Evolutionary conservation across 23 red algal species (phyloP).

Genomic region (Agarophyton chilense): DNA sequence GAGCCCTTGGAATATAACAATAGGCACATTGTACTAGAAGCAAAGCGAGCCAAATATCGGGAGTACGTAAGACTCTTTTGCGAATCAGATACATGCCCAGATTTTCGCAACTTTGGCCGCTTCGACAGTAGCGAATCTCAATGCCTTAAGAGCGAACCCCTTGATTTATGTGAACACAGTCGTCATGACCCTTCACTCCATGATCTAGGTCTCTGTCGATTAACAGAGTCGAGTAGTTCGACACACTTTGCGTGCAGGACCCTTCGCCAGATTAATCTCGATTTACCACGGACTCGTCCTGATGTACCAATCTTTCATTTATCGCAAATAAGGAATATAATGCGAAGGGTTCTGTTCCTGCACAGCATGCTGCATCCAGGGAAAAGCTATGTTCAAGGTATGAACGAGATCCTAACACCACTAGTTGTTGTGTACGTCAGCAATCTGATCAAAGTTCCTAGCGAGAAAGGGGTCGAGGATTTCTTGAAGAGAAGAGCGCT

Average conservation of each 20-base stretch:
- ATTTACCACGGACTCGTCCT: conserved; percentile 89
- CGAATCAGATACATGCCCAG: neutral
- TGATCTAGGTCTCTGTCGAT: neutral
- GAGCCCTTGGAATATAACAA: conserved; percentile 40
- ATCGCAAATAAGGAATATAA: conserved; percentile 32
- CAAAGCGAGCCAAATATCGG: conserved; percentile 60
- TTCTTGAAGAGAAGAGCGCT: conserved; percentile 21
- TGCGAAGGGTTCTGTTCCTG: conserved; percentile 84
- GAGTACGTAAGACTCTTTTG: conserved; percentile 36
- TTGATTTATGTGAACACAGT: neutral
- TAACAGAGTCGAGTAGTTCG: neutral
- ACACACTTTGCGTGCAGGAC: conserved; percentile 1
- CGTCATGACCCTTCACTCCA: neutral
- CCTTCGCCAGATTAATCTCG: conserved; percentile 85
- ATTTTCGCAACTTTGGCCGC: neutral
- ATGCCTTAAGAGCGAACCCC: neutral
- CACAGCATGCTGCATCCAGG: conserved; percentile 85
- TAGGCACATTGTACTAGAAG: neutral
- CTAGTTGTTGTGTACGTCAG: conserved; percentile 82
- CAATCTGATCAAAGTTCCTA: conserved; percentile 14
- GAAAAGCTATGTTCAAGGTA: conserved; percentile 95
- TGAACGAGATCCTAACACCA: conserved; percentile 92
- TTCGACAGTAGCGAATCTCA: neutral
- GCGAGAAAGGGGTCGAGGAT: conserved; percentile 14
- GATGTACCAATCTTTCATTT: conserved; percentile 77